Conservation (phyloP, 768 basidiomycete species). For the Harrya chromipes region DNA sequence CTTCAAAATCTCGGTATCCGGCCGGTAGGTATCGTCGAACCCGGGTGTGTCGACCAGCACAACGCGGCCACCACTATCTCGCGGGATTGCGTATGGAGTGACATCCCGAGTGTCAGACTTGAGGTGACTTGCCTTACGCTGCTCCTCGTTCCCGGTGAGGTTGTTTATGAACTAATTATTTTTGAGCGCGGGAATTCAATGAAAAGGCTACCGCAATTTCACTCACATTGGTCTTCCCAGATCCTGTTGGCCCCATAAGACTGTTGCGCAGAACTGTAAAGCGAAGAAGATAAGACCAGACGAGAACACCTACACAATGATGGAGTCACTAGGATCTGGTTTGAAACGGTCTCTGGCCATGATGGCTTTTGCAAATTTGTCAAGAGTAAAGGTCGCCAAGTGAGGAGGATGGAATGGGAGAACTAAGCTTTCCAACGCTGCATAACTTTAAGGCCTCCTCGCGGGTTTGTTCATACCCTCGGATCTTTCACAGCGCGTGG, state of each 20-base stretch:
- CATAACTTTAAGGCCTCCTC: not conserved
- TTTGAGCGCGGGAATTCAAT: not conserved
- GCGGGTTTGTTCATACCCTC: not conserved
- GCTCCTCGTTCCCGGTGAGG: slow-evolving; percentile 4
- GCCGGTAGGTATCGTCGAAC: slow-evolving; percentile 19
- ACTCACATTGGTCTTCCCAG: slow-evolving; percentile 25
- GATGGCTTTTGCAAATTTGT: not conserved
- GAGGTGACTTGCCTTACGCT: not conserved
- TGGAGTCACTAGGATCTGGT: slow-evolving; percentile 2
- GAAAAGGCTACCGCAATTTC: not conserved
- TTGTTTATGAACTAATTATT: slow-evolving; percentile 12
- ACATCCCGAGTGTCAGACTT: slow-evolving; percentile 11
- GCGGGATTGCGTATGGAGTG: not conserved
- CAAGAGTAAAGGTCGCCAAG: not conserved
- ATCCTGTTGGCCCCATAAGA: slow-evolving; percentile 25
- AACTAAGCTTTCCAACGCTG: not conserved
- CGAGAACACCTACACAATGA: slow-evolving; percentile 13
- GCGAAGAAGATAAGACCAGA: not conserved
- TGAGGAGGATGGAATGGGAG: not conserved
- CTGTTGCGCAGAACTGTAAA: slow-evolving; percentile 1
- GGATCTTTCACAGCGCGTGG: not conserved
- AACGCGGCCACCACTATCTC: not conserved
- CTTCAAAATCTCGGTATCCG: slow-evolving; percentile 10
- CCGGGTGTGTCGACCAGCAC: slow-evolving; percentile 22
- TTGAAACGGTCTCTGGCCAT: slow-evolving; percentile 3